These are phyloP conservation scores for Yamadazyma membranifaciens DNA, from an alignment of 1,139 yeast species.

Conservation along the genomic window DNA sequence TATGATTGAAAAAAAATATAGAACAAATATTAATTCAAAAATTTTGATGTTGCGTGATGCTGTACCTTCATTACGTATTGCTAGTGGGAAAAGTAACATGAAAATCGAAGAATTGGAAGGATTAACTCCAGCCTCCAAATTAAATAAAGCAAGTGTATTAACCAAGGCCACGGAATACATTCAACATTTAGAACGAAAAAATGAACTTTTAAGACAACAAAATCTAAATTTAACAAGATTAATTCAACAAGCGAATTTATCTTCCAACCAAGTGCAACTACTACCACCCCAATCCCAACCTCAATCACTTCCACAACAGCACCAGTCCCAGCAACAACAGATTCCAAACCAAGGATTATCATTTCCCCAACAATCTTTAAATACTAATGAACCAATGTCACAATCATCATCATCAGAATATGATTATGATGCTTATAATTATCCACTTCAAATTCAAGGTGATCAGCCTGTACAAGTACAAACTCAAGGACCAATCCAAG, in stretches of 20 bases:
- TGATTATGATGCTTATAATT: conserved; percentile 2
- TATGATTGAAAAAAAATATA: conserved; percentile 74
- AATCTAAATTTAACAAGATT: conserved; percentile 47
- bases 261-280: conserved; percentile 6
- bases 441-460: conserved; percentile 3
- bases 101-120: conserved; percentile 68
- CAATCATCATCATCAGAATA: conserved; percentile 1
- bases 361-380: conserved; percentile 2
- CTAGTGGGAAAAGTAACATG: conserved; percentile 39
- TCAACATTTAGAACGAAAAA: conserved; percentile 73
- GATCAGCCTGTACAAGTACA: conserved; percentile 6
- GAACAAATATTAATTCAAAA: conserved; percentile 69
- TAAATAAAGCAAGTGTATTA: conserved; percentile 86
- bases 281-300: conserved; percentile 5
- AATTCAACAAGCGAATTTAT: conserved; percentile 28
- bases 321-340: not conserved
- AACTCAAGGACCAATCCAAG: not conserved
- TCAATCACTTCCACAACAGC: conserved; percentile 4
- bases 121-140: conserved; percentile 78
- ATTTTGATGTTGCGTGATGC: conserved; percentile 71
- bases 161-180: conserved; percentile 91
- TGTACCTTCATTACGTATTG: conserved; percentile 62
- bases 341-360: conserved; percentile 3
- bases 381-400: conserved; percentile 5
- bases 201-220: conserved; percentile 55